These are phyloP conservation scores for Yamadazyma insecticola DNA, from an alignment of 805 yeast species.

Conservation along the genomic window DNA sequence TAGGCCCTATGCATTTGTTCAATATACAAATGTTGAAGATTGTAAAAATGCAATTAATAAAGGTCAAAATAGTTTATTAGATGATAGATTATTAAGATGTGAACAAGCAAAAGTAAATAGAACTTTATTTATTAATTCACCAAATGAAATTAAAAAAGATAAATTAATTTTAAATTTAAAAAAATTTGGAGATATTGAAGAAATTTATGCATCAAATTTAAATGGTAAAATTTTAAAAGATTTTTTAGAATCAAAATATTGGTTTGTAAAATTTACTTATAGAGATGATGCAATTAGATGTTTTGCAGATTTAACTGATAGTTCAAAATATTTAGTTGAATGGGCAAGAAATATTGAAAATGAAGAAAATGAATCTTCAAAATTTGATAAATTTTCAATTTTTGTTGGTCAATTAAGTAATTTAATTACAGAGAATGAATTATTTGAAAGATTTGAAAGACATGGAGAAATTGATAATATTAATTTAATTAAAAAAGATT, in stretches of 20 bases:
- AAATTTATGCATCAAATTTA: slow-evolving; percentile 42
- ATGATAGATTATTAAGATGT: slow-evolving; percentile 77
- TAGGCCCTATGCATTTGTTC: slow-evolving; percentile 91
- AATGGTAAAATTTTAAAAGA: slow-evolving; percentile 20
- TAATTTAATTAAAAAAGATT: slow-evolving; percentile 47
- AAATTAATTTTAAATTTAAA: slow-evolving; percentile 37
- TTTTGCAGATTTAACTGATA: slow-evolving; percentile 60
- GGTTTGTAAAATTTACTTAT: slow-evolving; percentile 77
- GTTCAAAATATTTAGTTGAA: slow-evolving; percentile 56
- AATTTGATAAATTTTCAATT: slow-evolving; percentile 64
- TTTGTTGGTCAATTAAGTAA: slow-evolving; percentile 72
- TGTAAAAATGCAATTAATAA: slow-evolving; percentile 61
- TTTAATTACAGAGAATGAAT: slow-evolving; percentile 49
- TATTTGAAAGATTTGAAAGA: slow-evolving; percentile 53
- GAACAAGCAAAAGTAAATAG: slow-evolving; percentile 91
- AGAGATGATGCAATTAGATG: slow-evolving; percentile 88
- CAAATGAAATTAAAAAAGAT: slow-evolving; percentile 16
- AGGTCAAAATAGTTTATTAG: slow-evolving; percentile 65
- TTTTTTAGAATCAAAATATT: slow-evolving; percentile 33
- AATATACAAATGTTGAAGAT: slow-evolving; percentile 66
- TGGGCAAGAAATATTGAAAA: slow-evolving; percentile 82
- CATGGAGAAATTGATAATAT: slow-evolving; percentile 65
- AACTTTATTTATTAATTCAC: slow-evolving; percentile 59
- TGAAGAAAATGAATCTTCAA: background rate
- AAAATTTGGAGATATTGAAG: slow-evolving; percentile 74